Conservation (phyloP, 768 basidiomycete species). For the Rossbeevera mucosa region DNA sequence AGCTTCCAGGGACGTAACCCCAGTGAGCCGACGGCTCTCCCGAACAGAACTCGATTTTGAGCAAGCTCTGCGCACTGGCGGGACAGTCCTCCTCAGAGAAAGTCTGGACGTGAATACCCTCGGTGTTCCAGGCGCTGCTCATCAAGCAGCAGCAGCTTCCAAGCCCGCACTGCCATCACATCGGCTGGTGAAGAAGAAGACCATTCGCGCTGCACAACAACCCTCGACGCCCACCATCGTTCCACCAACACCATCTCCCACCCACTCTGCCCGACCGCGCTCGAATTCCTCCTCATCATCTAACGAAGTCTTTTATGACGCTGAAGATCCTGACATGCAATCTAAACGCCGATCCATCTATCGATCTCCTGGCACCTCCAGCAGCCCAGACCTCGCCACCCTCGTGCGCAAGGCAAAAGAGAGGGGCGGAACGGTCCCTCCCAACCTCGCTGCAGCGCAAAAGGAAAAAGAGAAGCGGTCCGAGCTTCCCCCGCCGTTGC, state of each 20-base stretch:
- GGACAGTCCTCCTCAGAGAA: conserved; percentile 67
- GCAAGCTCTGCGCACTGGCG: conserved; percentile 60
- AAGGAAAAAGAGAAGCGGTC: conserved; percentile 32
- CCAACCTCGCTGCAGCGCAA: conserved; percentile 27
- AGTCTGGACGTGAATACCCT: conserved; percentile 65
- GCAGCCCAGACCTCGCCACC: conserved; percentile 88
- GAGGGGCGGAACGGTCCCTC: conserved; percentile 42
- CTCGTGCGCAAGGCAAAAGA: conserved; percentile 81
- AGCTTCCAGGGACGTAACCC: conserved; percentile 45
- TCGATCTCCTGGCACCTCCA: conserved; percentile 82
- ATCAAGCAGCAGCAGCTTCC: conserved; percentile 14
- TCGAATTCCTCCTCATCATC: conserved; percentile 46
- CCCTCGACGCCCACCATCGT: conserved; percentile 60
- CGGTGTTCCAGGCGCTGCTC: conserved; percentile 34
- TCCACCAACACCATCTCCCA: conserved; percentile 64
- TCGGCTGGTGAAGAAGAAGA: conserved; percentile 26
- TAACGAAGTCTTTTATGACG: conserved; percentile 59
- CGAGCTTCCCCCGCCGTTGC: conserved; percentile 45
- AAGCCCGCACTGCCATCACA: conserved; percentile 41
- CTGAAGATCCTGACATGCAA: conserved; percentile 62
- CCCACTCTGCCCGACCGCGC: conserved; percentile 30
- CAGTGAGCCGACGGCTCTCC: conserved; percentile 52
- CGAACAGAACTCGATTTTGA: conserved; percentile 81
- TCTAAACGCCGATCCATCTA: conserved; percentile 82
- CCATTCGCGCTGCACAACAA: conserved; percentile 35